Conservation (phyloP, 73 alveolate genomes). For the Symbiodinium pilosum region DNA sequence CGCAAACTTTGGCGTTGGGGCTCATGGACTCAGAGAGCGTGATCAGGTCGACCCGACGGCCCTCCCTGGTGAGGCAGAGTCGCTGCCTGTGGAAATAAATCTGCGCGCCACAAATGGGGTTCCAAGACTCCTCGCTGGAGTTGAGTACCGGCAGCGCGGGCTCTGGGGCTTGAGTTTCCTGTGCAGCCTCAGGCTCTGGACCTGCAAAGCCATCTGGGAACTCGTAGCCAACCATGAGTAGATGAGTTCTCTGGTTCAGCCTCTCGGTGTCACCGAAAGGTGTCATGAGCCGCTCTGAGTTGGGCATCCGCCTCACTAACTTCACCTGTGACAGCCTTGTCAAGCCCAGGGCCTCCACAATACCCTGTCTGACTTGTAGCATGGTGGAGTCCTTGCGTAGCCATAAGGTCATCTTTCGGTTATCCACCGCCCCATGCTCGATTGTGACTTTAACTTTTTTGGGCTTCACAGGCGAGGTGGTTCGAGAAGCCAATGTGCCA, state of each 20-base stretch:
- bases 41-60: conserved; percentile 59
- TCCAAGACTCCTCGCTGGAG: conserved; percentile 13
- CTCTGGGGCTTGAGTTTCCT: background rate
- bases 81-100: conserved; percentile 72
- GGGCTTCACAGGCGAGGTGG: conserved; percentile 20
- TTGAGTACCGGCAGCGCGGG: conserved; percentile 28
- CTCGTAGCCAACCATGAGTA: conserved; percentile 63
- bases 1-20: background rate
- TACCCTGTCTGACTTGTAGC: conserved; percentile 53
- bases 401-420: conserved; percentile 54
- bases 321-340: conserved; percentile 3
- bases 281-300: conserved; percentile 53
- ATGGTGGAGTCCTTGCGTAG: conserved; percentile 56
- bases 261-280: conserved; percentile 60
- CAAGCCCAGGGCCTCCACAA: conserved; percentile 39
- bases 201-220: conserved; percentile 50
- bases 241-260: conserved; percentile 32
- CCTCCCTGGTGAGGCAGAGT: conserved; percentile 67
- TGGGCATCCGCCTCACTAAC: conserved; percentile 67
- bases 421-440: conserved; percentile 40
- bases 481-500: conserved; percentile 31
- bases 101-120: conserved; percentile 10
- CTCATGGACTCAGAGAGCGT: conserved; percentile 30
- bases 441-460: conserved; percentile 55
- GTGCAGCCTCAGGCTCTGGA: background rate